These are phyloP conservation scores for Aspergillus texensis DNA, from an alignment of 2,329 filamentous ascomycete species.

Conservation along the genomic window DNA sequence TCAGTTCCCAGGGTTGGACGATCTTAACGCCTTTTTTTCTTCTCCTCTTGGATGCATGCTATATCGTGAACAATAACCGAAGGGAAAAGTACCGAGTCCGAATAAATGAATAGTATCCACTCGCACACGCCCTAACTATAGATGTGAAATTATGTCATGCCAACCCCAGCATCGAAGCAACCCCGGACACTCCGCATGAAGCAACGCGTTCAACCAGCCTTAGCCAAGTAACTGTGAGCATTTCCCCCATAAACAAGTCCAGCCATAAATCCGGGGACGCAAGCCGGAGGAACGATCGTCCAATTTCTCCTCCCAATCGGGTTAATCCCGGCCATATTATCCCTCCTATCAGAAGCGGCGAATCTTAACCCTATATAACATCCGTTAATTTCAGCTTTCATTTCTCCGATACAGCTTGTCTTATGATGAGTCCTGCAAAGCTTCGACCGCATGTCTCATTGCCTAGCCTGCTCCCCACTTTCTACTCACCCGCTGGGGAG, in stretches of 20 bases:
- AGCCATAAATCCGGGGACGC: background rate
- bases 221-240: no score
- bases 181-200: background rate
- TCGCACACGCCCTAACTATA: background rate
- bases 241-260: background rate
- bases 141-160: background rate
- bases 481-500: background rate
- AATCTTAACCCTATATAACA: background rate
- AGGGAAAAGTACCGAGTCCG: no score
- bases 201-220: background rate
- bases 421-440: background rate
- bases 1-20: no score
- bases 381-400: background rate
- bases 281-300: constrained; percentile 7
- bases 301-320: constrained; percentile 24
- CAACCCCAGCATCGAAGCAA: background rate
- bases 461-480: background rate
- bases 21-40: background rate
- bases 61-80: no score
- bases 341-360: constrained; percentile 21
- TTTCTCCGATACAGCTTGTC: background rate
- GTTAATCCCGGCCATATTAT: constrained; percentile 14
- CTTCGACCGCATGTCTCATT: background rate
- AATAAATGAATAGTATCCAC: background rate
- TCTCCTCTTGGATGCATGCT: background rate